A percentile compares a stretch with the other conserved stretches of the same genome.
phyloP scores from a whole-genome alignment of 345 rosid genomes.

The Brassica nigra region DNA sequence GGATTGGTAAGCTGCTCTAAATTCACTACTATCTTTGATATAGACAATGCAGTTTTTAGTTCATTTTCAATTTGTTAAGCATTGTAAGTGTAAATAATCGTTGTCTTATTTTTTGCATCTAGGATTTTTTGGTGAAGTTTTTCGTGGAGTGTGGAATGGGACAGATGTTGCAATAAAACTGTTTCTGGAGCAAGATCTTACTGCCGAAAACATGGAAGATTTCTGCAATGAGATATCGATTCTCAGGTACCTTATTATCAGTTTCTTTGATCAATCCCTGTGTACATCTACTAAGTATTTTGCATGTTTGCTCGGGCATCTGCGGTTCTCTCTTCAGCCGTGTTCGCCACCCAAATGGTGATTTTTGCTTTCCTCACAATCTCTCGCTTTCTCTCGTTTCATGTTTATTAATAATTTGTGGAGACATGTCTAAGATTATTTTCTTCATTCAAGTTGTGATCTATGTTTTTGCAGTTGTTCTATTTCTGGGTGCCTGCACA shows the following conservation, averaged over 20 bases:
- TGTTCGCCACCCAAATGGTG: conserved; percentile 98
- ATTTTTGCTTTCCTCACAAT: conserved; percentile 3
- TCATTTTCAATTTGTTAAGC: neutral
- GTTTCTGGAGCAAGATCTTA: conserved; percentile 96
- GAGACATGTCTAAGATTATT: conserved; percentile 17
- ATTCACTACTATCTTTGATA: neutral
- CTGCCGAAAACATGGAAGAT: conserved; percentile 98
- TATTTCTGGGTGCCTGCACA: conserved; percentile 97
- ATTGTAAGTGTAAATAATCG: neutral
- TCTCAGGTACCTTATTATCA: conserved; percentile 62
- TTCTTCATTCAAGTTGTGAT: neutral
- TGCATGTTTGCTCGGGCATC: conserved; percentile 37
- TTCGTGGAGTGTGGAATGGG: conserved; percentile 98
- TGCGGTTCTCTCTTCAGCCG: conserved; percentile 63
- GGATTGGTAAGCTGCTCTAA: conserved; percentile 69
- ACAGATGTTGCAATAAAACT: conserved; percentile 98
- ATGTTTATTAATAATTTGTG: neutral
- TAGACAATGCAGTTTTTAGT: neutral
- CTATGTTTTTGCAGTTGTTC: conserved; percentile 68
- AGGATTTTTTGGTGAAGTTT: conserved; percentile 99
- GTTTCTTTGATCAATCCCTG: conserved; percentile 24
- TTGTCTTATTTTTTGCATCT: conserved; percentile 4
- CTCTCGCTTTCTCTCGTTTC: neutral
- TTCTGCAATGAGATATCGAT: conserved; percentile 98
- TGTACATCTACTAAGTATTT: conserved; percentile 42